A percentile compares a stretch with the other conserved stretches of the same genome.
Conservation (phyloP, 768 basidiomycete genomes). For the Phylloporus sp. region DNA sequence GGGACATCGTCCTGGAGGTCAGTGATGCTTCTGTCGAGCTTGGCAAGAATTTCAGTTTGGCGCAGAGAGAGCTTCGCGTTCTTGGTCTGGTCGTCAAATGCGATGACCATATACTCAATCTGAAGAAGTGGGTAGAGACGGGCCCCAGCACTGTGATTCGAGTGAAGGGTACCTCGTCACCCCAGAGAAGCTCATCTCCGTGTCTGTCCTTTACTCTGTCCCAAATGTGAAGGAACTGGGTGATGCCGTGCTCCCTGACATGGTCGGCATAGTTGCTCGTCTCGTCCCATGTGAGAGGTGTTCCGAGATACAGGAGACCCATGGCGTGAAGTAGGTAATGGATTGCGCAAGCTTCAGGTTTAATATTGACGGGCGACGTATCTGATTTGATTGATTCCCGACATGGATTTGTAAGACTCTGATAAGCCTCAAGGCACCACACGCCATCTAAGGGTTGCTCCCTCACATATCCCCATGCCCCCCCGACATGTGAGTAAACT, state of each 20-base stretch:
- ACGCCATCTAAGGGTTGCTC: too few relatives aligned
- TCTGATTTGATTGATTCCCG: too few relatives aligned
- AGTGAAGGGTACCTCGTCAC: conserved; percentile 75
- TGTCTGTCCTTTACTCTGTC: conserved; percentile 84
- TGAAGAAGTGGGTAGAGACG: conserved; percentile 29
- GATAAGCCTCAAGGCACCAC: too few relatives aligned
- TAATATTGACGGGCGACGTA: too few relatives aligned
- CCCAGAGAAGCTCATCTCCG: conserved; percentile 94
- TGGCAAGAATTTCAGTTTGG: conserved; percentile 88
- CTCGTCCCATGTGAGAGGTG: conserved; percentile 88
- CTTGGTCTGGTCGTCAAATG: conserved; percentile 72
- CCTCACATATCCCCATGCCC: too few relatives aligned
- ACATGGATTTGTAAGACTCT: too few relatives aligned
- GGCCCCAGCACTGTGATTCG: not conserved
- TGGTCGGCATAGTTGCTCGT: conserved; percentile 84
- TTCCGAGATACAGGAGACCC: conserved; percentile 92
- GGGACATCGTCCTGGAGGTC: conserved; percentile 51
- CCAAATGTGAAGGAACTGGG: conserved; percentile 93
- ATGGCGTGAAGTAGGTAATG: conserved; percentile 38
- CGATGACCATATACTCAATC: conserved; percentile 96
- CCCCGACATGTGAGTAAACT: not conserved
- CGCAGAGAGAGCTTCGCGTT: conserved; percentile 88
- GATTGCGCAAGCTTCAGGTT: conserved; percentile 13
- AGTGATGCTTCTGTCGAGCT: conserved; percentile 62
- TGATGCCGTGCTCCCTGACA: conserved; percentile 87